Evolutionary conservation across 2,329 filamentous ascomycete species (phyloP).

Genomic region (Neocatenulostroma microsporum): DNA sequence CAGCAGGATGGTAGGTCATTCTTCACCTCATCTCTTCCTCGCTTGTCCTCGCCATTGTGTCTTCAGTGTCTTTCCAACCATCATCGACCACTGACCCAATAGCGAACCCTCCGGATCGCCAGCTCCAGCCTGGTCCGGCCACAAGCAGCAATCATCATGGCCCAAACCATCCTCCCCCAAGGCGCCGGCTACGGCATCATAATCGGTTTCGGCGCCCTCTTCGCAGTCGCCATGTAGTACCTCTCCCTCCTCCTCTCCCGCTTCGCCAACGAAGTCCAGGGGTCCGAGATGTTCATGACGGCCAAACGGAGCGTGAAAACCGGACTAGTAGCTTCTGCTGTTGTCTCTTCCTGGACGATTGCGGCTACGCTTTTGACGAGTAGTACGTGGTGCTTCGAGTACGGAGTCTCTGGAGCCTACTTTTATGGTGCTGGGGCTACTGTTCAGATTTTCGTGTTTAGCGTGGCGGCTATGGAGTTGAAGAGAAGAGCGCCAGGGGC

Average conservation of each 20-base stretch:
- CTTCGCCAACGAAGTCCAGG: conserved; percentile 64
- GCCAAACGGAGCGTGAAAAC: conserved; percentile 79
- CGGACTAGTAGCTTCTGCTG: conserved; percentile 75
- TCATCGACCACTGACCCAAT: too few species aligned
- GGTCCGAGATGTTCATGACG: conserved; percentile 75
- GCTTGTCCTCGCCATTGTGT: too few species aligned
- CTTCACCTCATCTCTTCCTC: background rate
- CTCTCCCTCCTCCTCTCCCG: conserved; percentile 19
- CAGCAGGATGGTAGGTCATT: background rate
- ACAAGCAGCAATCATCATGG: conserved; percentile 2
- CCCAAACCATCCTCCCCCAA: conserved; percentile 35
- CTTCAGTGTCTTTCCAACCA: too few species aligned
- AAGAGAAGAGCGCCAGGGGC: conserved; percentile 15
- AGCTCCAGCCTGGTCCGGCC: background rate
- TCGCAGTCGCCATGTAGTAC: conserved; percentile 42
- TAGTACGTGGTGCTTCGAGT: conserved; percentile 28
- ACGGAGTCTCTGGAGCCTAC: conserved; percentile 24
- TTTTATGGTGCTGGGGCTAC: conserved; percentile 12
- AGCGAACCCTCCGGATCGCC: background rate
- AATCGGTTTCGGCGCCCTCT: conserved; percentile 62
- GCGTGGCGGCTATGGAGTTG: conserved; percentile 14
- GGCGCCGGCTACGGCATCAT: conserved; percentile 59
- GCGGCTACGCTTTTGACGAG: conserved; percentile 40
- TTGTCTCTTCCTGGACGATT: conserved; percentile 87
- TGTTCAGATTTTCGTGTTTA: conserved; percentile 20